Conservation (phyloP, 345 rosid genomes). For the Noccaea caerulescens region DNA sequence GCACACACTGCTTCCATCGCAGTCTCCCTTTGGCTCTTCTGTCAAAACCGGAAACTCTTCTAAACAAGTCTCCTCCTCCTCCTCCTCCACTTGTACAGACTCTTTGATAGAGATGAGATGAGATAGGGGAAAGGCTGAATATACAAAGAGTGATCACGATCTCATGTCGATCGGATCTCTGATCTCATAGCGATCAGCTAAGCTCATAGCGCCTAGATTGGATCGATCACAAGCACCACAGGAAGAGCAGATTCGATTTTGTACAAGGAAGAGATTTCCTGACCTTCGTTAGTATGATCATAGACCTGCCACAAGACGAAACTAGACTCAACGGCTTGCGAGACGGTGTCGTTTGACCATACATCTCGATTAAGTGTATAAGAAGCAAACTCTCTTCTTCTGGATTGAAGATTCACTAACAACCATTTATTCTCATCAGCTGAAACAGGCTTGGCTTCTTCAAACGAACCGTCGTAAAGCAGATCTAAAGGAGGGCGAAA, state of each 20-base stretch:
- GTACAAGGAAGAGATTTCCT: slow-evolving; percentile 72
- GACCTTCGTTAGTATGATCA: slow-evolving; percentile 47
- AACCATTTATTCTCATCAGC: background rate
- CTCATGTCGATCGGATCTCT: no score
- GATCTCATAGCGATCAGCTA: no score
- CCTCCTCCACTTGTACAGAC: background rate
- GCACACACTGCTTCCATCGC: slow-evolving; percentile 62
- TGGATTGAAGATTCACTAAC: slow-evolving; percentile 21
- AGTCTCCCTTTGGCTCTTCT: slow-evolving; percentile 65
- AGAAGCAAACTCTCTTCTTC: background rate
- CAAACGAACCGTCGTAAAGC: background rate
- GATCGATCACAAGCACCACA: slow-evolving; percentile 12
- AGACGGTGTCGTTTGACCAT: background rate
- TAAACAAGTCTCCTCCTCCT: background rate
- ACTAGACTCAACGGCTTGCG: background rate
- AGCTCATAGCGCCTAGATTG: no score
- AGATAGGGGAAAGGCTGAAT: no score
- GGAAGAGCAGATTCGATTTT: slow-evolving; percentile 50
- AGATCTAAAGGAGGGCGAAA: background rate
- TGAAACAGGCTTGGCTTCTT: background rate
- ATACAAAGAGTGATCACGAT: no score
- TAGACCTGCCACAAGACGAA: slow-evolving; percentile 8
- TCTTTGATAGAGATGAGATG: no score
- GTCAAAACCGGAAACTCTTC: slow-evolving; percentile 60
- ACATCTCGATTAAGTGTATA: slow-evolving; percentile 1